These are phyloP conservation scores for Colletotrichum sp. DNA, from an alignment of 2,329 filamentous ascomycete species.

Conservation along the genomic window DNA sequence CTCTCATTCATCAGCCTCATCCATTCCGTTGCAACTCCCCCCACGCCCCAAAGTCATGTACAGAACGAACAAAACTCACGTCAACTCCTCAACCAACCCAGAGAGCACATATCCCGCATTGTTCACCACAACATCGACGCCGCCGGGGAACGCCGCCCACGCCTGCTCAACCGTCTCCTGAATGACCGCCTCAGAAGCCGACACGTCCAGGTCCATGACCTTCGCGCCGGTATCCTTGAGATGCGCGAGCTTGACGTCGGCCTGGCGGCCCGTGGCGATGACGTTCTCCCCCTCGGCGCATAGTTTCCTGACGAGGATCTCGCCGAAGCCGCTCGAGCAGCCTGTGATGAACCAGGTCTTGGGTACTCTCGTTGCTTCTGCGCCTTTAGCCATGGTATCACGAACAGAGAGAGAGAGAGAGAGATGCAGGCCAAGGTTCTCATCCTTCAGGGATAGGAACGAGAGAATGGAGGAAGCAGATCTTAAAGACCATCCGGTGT, in stretches of 20 bases:
- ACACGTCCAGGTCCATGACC: neutral
- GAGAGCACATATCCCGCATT: conserved; percentile 37
- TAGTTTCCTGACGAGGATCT: conserved; percentile 39
- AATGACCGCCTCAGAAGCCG: neutral
- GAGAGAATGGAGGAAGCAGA: neutral
- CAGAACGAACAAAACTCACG: neutral
- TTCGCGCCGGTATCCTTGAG: conserved; percentile 24
- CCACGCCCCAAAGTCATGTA: neutral
- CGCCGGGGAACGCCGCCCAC: conserved; percentile 15
- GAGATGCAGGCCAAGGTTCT: neutral
- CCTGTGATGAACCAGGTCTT: conserved; percentile 44
- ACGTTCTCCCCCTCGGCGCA: conserved; percentile 41
- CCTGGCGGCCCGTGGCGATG: conserved; percentile 45
- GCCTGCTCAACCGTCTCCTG: neutral
- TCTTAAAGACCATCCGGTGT: neutral
- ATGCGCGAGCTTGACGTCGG: conserved; percentile 34
- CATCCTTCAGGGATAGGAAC: neutral
- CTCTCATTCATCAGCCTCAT: neutral
- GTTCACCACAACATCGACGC: conserved; percentile 42
- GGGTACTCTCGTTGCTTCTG: neutral
- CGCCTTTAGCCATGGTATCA: neutral
- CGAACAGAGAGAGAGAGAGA: neutral
- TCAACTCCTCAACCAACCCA: neutral
- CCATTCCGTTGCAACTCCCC: neutral
- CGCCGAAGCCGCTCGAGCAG: conserved; percentile 48